phyloP scores from a whole-genome alignment of 2,329 filamentous ascomycete species.

The Aureobasidium subglaciale region DNA sequence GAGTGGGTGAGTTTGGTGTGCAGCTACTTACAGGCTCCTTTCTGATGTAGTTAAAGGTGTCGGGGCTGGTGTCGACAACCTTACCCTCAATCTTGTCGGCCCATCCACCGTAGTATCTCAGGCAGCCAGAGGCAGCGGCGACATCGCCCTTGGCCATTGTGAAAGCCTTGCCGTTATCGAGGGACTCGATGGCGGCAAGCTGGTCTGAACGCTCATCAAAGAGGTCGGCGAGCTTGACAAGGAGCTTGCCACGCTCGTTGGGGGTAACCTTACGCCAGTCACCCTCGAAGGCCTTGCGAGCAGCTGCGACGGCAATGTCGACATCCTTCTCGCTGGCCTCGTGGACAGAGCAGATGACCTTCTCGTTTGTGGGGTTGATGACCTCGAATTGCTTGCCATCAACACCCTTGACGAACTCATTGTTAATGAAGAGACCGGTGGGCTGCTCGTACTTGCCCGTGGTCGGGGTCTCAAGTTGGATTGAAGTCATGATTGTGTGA shows the following conservation, averaged over 20 bases:
- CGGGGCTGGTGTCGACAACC: slow-evolving; percentile 69
- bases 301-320: slow-evolving; percentile 72
- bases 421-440: slow-evolving; percentile 72
- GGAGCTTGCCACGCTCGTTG: slow-evolving; percentile 59
- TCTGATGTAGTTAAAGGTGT: slow-evolving; percentile 77
- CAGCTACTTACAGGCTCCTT: slow-evolving; percentile 57
- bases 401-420: slow-evolving; percentile 75
- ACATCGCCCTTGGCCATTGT: slow-evolving; percentile 71
- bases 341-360: slow-evolving; percentile 73
- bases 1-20: neutral
- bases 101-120: slow-evolving; percentile 86
- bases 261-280: slow-evolving; percentile 62
- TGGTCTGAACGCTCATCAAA: slow-evolving; percentile 70
- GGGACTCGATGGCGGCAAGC: slow-evolving; percentile 73
- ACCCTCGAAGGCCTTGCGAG: slow-evolving; percentile 77
- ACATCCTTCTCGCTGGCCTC: slow-evolving; percentile 86
- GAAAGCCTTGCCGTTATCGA: slow-evolving; percentile 83
- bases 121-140: slow-evolving; percentile 55
- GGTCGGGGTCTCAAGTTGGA: slow-evolving; percentile 61
- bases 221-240: slow-evolving; percentile 73
- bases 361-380: slow-evolving; percentile 80
- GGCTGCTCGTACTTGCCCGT: slow-evolving; percentile 53
- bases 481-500: slow-evolving; percentile 39
- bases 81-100: slow-evolving; percentile 88
- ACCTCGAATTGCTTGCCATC: slow-evolving; percentile 90